Evolutionary conservation across 1,284 basidiomycete genomes (phyloP).

Genomic region (Pulveroboletus ridleyi): DNA sequence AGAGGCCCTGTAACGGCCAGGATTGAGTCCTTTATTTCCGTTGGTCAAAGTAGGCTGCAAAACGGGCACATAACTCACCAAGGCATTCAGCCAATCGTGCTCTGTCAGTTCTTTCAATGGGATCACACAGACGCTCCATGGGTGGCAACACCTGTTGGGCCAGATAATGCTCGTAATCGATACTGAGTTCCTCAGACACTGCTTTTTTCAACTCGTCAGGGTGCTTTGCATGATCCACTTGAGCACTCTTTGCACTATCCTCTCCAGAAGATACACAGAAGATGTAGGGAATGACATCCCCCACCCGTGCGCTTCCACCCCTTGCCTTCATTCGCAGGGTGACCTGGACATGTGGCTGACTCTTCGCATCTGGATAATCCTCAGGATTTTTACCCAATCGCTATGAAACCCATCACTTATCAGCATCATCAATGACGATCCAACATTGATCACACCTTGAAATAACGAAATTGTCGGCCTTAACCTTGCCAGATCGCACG

Average conservation of each 20-base stretch:
- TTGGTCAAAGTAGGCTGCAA: conserved; percentile 9
- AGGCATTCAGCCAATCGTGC: conserved; percentile 94
- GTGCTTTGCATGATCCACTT: conserved; percentile 93
- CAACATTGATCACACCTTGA: conserved; percentile 65
- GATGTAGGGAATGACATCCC: conserved; percentile 97
- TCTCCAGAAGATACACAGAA: conserved; percentile 88
- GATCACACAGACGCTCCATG: conserved; percentile 94
- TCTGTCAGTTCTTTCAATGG: conserved; percentile 95
- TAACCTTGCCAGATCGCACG: conserved; percentile 80
- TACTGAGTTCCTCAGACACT: conserved; percentile 63
- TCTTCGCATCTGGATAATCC: conserved; percentile 96
- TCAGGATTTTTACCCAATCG: conserved; percentile 94
- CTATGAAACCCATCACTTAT: conserved; percentile 44
- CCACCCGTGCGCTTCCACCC: conserved; percentile 81
- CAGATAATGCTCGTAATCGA: conserved; percentile 94
- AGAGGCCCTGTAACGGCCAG: conserved; percentile 71
- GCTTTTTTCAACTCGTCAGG: conserved; percentile 90
- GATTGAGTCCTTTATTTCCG: conserved; percentile 76
- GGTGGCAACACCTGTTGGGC: conserved; percentile 94
- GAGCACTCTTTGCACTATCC: conserved; percentile 75
- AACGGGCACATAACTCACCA: conserved; percentile 53
- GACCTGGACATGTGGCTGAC: conserved; percentile 97
- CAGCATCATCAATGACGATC: not conserved
- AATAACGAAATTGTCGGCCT: conserved; percentile 94
- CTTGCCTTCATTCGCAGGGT: conserved; percentile 91